Evolutionary conservation across 2,329 filamentous ascomycete genomes (phyloP).

Genomic region (Cladophialophora yegresii): DNA sequence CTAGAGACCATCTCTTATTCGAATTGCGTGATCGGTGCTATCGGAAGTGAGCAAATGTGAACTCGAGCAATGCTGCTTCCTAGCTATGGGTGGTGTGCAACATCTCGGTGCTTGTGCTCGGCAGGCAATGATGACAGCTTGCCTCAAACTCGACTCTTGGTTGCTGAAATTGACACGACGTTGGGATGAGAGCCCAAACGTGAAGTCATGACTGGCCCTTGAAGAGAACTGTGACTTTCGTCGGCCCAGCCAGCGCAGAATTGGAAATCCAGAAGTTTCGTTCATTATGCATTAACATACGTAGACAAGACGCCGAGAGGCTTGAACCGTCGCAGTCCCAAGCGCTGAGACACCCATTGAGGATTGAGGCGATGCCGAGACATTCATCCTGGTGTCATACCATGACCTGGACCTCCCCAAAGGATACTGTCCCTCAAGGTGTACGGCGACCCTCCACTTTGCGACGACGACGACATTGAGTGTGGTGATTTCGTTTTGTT

Average conservation of each 20-base stretch:
- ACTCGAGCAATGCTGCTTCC: not conserved
- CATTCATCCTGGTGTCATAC: not conserved
- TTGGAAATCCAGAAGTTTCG: not conserved
- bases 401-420: slow-evolving; percentile 2
- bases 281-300: not conserved
- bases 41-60: not conserved
- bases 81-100: not conserved
- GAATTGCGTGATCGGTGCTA: not conserved
- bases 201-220: not conserved
- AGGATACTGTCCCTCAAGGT: slow-evolving; percentile 1
- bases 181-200: not conserved
- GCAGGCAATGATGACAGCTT: not conserved
- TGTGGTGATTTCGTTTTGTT: not conserved
- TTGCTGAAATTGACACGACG: not conserved
- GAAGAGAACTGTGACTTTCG: not conserved
- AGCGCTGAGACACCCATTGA: not conserved
- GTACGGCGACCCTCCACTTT: slow-evolving; percentile 3
- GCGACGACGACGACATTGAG: slow-evolving; percentile 1
- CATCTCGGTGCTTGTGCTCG: not conserved
- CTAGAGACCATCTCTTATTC: not conserved
- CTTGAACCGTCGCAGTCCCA: not conserved
- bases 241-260: not conserved
- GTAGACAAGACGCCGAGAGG: not conserved
- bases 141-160: not conserved
- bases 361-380: not conserved